A percentile compares a stretch with the other conserved stretches of the same genome.
These are phyloP conservation scores for Discostella stelligera DNA, from an alignment of 352 stramenopile genomes.

Conservation along the genomic window DNA sequence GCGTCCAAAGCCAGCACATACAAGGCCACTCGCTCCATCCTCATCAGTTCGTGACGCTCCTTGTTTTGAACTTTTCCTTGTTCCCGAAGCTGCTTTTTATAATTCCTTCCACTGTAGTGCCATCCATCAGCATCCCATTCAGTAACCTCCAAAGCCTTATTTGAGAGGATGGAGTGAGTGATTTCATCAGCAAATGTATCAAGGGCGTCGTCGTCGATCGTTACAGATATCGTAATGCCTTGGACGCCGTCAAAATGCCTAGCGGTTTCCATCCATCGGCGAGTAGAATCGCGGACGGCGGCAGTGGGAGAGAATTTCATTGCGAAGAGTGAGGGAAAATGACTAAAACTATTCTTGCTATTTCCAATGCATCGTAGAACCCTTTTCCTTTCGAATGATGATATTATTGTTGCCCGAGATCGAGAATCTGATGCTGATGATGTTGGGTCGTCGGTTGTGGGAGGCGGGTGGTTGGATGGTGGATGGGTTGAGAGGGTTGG, in stretches of 20 bases:
- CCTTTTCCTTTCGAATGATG: too few species aligned
- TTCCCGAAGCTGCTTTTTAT: constrained; percentile 6
- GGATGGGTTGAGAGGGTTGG: too few species aligned
- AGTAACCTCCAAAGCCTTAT: constrained; percentile 31
- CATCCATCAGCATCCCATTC: constrained; percentile 78
- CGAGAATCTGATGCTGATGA: too few species aligned
- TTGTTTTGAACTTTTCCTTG: too few species aligned
- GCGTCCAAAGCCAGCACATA: constrained; percentile 81
- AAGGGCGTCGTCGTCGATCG: constrained; percentile 37
- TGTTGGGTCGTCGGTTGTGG: too few species aligned
- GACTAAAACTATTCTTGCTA: too few species aligned
- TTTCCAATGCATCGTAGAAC: too few species aligned
- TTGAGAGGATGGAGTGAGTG: constrained; percentile 24
- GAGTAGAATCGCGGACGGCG: constrained; percentile 33
- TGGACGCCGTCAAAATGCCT: background rate
- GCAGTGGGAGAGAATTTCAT: constrained; percentile 38
- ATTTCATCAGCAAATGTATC: constrained; percentile 43
- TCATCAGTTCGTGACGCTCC: constrained; percentile 33
- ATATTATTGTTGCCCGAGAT: too few species aligned
- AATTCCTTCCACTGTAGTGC: constrained; percentile 61
- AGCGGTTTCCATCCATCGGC: constrained; percentile 24
- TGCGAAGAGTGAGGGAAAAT: too few species aligned
- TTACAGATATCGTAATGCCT: constrained; percentile 18
- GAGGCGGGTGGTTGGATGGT: too few species aligned
- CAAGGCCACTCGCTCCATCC: constrained; percentile 65